Base-by-base conservation (phyloP, 1,284 basidiomycete species). In the Sphagnurus paluster region DNA sequence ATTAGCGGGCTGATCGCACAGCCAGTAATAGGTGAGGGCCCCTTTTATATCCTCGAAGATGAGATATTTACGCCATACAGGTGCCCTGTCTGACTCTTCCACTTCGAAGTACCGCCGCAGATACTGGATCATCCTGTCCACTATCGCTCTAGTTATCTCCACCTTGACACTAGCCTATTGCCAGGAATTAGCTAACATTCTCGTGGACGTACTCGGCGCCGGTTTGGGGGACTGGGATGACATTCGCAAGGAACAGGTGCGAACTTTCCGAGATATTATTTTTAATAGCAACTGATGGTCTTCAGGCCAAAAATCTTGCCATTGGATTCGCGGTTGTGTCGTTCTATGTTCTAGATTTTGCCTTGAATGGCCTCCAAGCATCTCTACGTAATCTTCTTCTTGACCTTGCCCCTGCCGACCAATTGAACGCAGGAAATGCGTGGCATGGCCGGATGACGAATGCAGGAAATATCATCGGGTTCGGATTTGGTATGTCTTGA, bases 401-500 rank as follows among this genome's bases (percentile, higher is more conserved):
- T 48, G 96, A 99, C 64, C 72, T 94, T 36, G 84, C 92, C 0
- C 93, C 93, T 3, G 79, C 86, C 3, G 79, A 87, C 52, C 94
- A 98, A 66, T 80, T 98, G 26, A 93, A 87, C 53, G 77, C 84
- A 11, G 94, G 90, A 5, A 99, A 98, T 69, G 96, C 96, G n/a
- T 99, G 96, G 95, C 93, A 98, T 57, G 92, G 94, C 13, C 77
- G 93, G 47, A 95, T 97, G 89, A 87, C 84, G 38, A 93, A 97
- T 62, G 84, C 92, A n/a, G 94, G 93, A 19, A 97, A 94, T 61
- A 95, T 97, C 44, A 68, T 95, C 54, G 94, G 95, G 1, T 97
- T 87, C 66, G 90, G 89, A 1, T 87, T 94, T 59, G 93, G 90
- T 86, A 61, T 50, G 77, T 62, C 35, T 36, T 41, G 19, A 16